Base-by-base conservation (phyloP, 257 asterid species). In the Rauvolfia tetraphylla region DNA sequence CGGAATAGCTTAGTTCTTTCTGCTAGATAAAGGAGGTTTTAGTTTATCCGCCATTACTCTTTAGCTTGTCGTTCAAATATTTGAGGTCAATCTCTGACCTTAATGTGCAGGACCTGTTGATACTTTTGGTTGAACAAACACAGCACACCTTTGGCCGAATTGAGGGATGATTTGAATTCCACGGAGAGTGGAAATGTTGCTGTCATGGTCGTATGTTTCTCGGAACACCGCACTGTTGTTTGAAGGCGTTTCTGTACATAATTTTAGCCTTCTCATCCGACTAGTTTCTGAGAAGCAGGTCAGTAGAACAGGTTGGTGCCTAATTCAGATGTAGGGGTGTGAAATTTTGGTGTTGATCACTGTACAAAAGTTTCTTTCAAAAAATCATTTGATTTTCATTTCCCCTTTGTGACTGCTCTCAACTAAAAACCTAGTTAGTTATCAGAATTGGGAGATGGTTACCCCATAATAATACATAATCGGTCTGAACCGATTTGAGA, bases 231-330 rank as follows among this genome's bases (percentile, higher is more conserved):
- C 25, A 75, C 76, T 75, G 54, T 79, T 76, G 56, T 79, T 54
- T 69, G 38, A 39, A 46, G 82, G 79, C 82, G 74, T 80, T 79
- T 82, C 79, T 84, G 84, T 88, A 80, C 83, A 82, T 81, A 84
- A 71, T 9, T 68, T 78, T 79, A 58, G 76, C 41, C 76, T 74
- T 73, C 14, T 44, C 76, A 33, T 78, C 65, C 75, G 57, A 36
- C 59, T 78, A 72, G 77, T 78, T 65, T 72, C 73, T 71, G 68
- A 71, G 82, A 76, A 76, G 84, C 81, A 59, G 80, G 87, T 76
- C 75, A 71, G 73, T 63, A 84, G 75, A 70, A 80, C 80, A 49
- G 75, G 62, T 80, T 76, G 83, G 72, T 79, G 85, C 84, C 83
- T 75, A 63, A 36, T 57, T 75, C 79, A 54, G 54, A 62, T 44